Percentiles rank a stretch among this genome's conserved stretches.
Conservation (phyloP, 495 filamentous ascomycete genomes). For the Xylaria intraflava region DNA sequence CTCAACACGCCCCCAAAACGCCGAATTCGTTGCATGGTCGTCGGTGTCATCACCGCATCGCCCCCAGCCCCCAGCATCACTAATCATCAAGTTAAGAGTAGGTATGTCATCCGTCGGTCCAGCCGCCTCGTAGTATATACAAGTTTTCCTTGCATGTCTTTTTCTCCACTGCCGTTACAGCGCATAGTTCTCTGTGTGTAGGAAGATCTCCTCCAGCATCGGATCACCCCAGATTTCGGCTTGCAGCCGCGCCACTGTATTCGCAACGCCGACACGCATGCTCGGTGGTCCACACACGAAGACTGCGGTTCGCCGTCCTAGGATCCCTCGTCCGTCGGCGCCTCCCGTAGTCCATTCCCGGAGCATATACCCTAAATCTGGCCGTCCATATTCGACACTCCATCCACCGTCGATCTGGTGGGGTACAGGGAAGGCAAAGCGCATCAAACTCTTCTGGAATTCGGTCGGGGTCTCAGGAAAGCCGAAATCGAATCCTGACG, state of each 20-base stretch:
- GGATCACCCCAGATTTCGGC: slow-evolving; percentile 70
- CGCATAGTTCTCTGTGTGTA: slow-evolving; percentile 94
- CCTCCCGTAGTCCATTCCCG: slow-evolving; percentile 63
- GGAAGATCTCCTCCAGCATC: slow-evolving; percentile 78
- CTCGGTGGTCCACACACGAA: slow-evolving; percentile 86
- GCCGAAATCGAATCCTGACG: slow-evolving; percentile 62
- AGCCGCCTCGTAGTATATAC: slow-evolving; percentile 1
- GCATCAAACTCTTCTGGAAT: slow-evolving; percentile 76
- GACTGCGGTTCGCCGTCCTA: slow-evolving; percentile 79
- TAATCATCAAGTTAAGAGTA: too few relatives aligned
- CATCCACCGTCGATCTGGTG: slow-evolving; percentile 71
- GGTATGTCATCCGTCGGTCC: neutral
- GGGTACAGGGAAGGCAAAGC: slow-evolving; percentile 69
- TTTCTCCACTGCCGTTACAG: slow-evolving; percentile 38
- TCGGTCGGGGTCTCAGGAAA: slow-evolving; percentile 70
- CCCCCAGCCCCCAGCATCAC: neutral
- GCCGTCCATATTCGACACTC: slow-evolving; percentile 89
- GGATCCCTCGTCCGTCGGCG: slow-evolving; percentile 52
- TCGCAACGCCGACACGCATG: slow-evolving; percentile 83
- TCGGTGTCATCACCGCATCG: neutral
- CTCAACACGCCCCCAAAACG: slow-evolving; percentile 8
- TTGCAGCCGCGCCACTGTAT: slow-evolving; percentile 76
- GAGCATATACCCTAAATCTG: slow-evolving; percentile 78
- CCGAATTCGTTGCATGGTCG: slow-evolving; percentile 6
- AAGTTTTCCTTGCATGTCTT: neutral